These are phyloP conservation scores for Fusarium coffeatum DNA, from an alignment of 2,329 filamentous ascomycete species.

Conservation along the genomic window DNA sequence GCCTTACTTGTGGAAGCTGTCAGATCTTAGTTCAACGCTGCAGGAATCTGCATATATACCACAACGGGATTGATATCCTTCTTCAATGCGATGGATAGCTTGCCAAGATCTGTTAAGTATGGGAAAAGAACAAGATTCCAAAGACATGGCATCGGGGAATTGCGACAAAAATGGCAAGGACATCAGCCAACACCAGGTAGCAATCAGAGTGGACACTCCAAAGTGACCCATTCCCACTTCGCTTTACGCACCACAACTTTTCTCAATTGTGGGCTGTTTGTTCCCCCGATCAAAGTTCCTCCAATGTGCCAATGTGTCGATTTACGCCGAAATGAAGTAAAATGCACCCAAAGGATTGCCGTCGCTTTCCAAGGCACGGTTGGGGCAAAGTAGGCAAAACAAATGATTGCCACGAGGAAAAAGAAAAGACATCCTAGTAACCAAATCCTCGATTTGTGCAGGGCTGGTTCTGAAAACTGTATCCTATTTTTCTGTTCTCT, in stretches of 20 bases:
- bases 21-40: not conserved
- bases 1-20: not conserved
- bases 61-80: not conserved
- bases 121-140: not conserved
- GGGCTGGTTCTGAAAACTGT: not conserved
- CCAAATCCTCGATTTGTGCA: not conserved
- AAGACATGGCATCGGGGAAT: not conserved
- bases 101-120: not conserved
- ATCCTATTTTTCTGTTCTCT: not conserved
- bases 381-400: not conserved
- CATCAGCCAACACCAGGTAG: slow-evolving; percentile 2
- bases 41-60: not conserved
- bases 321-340: not conserved
- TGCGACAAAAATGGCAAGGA: not conserved
- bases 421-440: not conserved
- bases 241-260: not conserved
- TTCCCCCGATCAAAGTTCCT: not conserved
- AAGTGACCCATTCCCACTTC: not conserved
- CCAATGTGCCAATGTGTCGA: not conserved
- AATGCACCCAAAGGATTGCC: not conserved
- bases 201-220: slow-evolving; percentile 19
- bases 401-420: not conserved
- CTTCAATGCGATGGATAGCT: not conserved
- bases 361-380: not conserved
- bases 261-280: slow-evolving; percentile 19